Evolutionary conservation across 805 yeast genomes (phyloP), one percentile per base, ranked within the genome.

Genomic region (Starmera dryadoides): DNA sequence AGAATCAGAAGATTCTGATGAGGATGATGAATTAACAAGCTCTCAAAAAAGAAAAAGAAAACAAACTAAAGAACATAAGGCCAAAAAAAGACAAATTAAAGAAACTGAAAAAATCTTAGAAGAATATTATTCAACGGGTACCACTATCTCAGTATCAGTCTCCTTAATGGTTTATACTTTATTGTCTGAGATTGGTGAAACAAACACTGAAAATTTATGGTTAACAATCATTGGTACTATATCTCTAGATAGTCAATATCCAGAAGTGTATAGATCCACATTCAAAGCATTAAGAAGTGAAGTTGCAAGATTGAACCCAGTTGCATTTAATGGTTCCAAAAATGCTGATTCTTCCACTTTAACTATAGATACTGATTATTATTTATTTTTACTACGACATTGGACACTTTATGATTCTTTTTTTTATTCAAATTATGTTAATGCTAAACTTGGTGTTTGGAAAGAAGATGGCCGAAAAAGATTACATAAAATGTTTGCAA

Each of bases 331-430:
- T 2, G 35, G 37, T 18, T 34, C 43, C 42, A 41, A 63, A 54
- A 45, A 63, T 62, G 67, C 73, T 1, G 71, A 65, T 40, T 55
- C 66, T 6, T 61, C 73, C 7, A 55, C 74, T 2, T 61, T 93
- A 21, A 69, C 72, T 19, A 66, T 86, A 15, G 96, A 86, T 52
- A 75, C 81, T 20, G 98, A 94, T 59, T 93, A 85, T 59, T 79
- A 87, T 42, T 64, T 93, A 34, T 93, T 89, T 55, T 62, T 94
- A 31, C 67, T 93, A 34, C 79, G 97, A 35, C 97, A 91, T 58
- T 89, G 98, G 86, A 83, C 95, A 10, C 64, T 93, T 15, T 91
- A 93, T 62, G 94, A 91, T 48, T 73, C 96, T 44, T 87, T 94
- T 60, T 76, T 78, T 53, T 93, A 89, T 56, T 86, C 96, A n/a